Evolutionary conservation across 306 rosid genomes (phyloP).

Genomic region (Astragalus membranaceus): DNA sequence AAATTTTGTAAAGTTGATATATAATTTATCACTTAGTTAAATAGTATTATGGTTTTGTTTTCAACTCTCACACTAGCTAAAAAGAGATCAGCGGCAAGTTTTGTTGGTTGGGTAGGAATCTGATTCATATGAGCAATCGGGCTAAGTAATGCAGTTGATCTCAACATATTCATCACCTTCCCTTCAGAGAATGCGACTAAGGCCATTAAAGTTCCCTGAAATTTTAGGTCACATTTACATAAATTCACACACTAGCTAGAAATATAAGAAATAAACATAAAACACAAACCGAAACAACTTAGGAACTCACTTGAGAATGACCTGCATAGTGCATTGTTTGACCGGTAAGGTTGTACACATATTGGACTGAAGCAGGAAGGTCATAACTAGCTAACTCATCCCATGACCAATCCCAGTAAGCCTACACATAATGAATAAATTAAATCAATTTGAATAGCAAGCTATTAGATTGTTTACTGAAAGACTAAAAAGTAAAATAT

Average conservation of each 20-base stretch:
- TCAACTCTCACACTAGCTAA: constrained; percentile 34
- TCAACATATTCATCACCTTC: constrained; percentile 34
- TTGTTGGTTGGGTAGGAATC: constrained; percentile 32
- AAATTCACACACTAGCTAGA: neutral
- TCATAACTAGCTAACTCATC: constrained; percentile 71
- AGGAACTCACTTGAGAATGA: constrained; percentile 60
- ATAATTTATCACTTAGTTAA: neutral
- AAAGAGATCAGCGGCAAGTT: constrained; percentile 38
- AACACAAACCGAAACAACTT: too few species aligned
- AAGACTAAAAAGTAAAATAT: neutral
- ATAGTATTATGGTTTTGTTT: neutral
- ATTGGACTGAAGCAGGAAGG: constrained; percentile 55
- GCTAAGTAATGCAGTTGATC: constrained; percentile 66
- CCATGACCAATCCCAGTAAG: constrained; percentile 90
- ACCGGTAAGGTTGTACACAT: constrained; percentile 58
- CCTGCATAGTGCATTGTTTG: constrained; percentile 61
- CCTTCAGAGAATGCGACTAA: constrained; percentile 50
- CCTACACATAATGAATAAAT: constrained; percentile 29
- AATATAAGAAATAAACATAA: neutral
- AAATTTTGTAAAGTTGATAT: neutral
- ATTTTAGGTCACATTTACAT: neutral
- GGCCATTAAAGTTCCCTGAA: constrained; percentile 72
- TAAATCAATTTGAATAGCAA: neutral
- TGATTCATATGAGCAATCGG: constrained; percentile 66
- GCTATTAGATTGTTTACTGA: neutral